These are phyloP conservation scores for Lactarius psammicola DNA, from an alignment of 768 basidiomycete species.

Conservation along the genomic window DNA sequence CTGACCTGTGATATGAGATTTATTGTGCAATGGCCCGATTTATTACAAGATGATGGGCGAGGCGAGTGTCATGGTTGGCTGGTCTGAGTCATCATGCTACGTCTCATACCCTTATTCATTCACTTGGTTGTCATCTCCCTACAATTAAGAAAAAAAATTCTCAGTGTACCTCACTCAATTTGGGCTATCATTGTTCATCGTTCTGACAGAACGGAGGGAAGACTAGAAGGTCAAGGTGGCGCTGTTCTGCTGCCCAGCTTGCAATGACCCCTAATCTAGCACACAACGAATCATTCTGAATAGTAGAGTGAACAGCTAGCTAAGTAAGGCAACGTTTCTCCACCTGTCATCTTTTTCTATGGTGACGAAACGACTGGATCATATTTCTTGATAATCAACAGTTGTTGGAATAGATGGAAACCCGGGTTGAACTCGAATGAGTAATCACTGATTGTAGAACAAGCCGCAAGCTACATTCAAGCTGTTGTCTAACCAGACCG, in stretches of 20 bases:
- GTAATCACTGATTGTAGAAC: background rate
- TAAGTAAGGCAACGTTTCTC: background rate
- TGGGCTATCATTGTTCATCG: background rate
- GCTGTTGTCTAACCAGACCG: background rate
- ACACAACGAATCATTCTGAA: background rate
- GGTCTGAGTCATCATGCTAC: slow-evolving; percentile 43
- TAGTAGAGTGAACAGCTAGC: background rate
- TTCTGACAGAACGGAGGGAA: background rate
- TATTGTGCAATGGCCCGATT: slow-evolving; percentile 84
- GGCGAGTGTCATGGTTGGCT: slow-evolving; percentile 64
- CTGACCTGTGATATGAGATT: slow-evolving; percentile 51
- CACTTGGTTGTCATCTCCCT: background rate
- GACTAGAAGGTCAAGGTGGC: background rate
- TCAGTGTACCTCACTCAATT: background rate
- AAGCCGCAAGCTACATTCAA: slow-evolving; percentile 3
- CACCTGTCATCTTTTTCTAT: background rate
- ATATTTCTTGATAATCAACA: background rate
- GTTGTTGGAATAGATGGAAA: too few species aligned
- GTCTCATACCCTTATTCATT: background rate
- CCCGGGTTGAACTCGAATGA: background rate
- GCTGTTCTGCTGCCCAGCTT: background rate
- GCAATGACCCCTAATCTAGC: background rate
- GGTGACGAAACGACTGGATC: background rate
- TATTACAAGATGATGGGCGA: slow-evolving; percentile 42
- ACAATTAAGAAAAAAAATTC: background rate